Conservation (phyloP, 495 filamentous ascomycete genomes). For the Neurospora sp. region DNA sequence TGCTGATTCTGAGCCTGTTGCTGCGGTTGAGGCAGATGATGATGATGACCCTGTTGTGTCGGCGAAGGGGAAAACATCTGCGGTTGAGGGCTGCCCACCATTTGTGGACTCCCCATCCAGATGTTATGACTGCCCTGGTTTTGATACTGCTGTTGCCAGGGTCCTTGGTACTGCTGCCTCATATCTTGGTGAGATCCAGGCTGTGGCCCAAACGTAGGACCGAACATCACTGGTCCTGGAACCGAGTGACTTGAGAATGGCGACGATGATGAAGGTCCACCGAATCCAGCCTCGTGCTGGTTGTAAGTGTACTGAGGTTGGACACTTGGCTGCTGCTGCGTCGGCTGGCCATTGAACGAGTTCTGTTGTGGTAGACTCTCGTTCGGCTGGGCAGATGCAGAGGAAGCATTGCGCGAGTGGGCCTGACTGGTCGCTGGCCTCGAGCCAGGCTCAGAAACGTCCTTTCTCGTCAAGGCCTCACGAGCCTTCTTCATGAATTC, state of each 20-base stretch:
- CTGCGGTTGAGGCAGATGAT: not conserved
- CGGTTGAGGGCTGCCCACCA: not conserved
- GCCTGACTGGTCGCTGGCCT: not conserved
- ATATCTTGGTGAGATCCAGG: slow-evolving; percentile 33
- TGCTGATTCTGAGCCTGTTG: slow-evolving; percentile 1
- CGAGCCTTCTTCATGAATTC: slow-evolving; percentile 36
- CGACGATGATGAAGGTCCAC: not conserved
- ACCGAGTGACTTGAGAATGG: slow-evolving; percentile 2
- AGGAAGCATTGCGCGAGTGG: not conserved
- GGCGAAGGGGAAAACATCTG: not conserved
- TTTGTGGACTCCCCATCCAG: slow-evolving; percentile 7
- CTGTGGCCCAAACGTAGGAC: slow-evolving; percentile 6
- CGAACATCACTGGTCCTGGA: slow-evolving; percentile 6
- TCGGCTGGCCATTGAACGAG: not conserved
- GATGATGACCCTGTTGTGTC: not conserved
- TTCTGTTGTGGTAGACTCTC: not conserved
- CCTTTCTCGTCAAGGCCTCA: slow-evolving; percentile 24
- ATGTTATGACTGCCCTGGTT: slow-evolving; percentile 8
- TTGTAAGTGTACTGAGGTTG: not conserved
- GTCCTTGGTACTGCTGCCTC: slow-evolving; percentile 29
- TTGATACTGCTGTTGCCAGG: slow-evolving; percentile 19
- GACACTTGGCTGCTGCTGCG: not conserved
- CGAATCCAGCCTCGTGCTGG: not conserved
- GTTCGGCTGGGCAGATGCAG: not conserved
- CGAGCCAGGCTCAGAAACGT: not conserved